Evolutionary conservation across 345 rosid species (phyloP), one percentile per base, ranked within the genome.

Genomic region (Euphorbia pulcherrima): DNA sequence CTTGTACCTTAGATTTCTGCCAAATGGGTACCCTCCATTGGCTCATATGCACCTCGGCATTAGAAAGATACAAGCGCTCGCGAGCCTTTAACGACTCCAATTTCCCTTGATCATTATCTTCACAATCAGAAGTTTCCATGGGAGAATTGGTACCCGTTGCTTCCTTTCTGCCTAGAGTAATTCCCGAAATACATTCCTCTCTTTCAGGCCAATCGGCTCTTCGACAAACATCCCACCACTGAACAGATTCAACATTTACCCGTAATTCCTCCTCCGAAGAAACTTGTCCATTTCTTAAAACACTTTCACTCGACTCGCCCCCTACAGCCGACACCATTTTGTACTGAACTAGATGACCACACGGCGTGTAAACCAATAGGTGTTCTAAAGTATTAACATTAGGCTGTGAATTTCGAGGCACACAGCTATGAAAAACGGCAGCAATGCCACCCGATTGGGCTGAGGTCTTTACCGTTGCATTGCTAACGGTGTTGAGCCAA

Each of bases 151-250:
- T 50, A 72, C 82, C 91, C 70, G 78, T 40, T 70, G 65, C 59
- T 75, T 84, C 86, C 40, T 39, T 75, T 37, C 84, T 68, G 47
- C 71, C 78, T 57, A 60, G 75, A 76, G 87, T 78, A 74, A 87
- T 82, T 71, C 88, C 93, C 46, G 80, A 67, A 75, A 94, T 58
- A 57, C 84, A 87, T 77, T 94, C 97, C 81, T 89, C 99, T 82
- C 90, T 86, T 85, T 92, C 97, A 27, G 93, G 96, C 99, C 99
- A 94, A 80, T 87, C 84, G 63, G 82, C 68, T 79, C 92, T 83
- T 72, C 97, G 80, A 72, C 97, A 92, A 61, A 94, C 99, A 83
- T 94, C 99, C 97, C 97, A 94, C 80, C 93, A 82, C 74, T 94
- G 97, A 67, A 92, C 75, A 46, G 92, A 82, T 77, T 89, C 96